Percentiles rank a stretch among this genome's conserved stretches.
Evolutionary conservation across 2,329 filamentous ascomycete species (phyloP).

Genomic region (Eutypella sp.): DNA sequence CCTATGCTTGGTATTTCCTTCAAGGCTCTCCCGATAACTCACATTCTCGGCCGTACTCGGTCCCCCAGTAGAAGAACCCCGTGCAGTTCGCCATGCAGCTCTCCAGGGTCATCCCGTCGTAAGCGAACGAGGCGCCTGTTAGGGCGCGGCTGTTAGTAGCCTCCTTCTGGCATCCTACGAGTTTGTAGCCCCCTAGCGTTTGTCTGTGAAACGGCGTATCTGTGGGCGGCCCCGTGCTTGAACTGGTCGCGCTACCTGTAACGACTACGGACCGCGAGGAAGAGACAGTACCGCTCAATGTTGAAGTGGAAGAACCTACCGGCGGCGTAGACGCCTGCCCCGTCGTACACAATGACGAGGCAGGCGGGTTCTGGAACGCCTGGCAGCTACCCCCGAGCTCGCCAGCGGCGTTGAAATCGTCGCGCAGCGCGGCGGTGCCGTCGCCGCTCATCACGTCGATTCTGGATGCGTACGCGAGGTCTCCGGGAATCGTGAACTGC

Average conservation of each 20-base stretch:
- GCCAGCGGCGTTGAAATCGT: conserved; percentile 45
- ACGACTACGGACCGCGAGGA: conserved; percentile 16
- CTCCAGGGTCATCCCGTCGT: conserved; percentile 46
- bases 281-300: conserved; percentile 10
- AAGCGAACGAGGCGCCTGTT: conserved; percentile 32
- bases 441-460: conserved; percentile 40
- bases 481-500: conserved; percentile 39
- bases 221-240: conserved; percentile 21
- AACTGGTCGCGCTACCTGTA: conserved; percentile 21
- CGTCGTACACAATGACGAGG: conserved; percentile 20
- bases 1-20: no score
- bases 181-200: conserved; percentile 37
- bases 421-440: conserved; percentile 29
- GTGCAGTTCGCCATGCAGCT: conserved; percentile 42
- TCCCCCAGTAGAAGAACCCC: conserved; percentile 43
- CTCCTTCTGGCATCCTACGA: conserved; percentile 47
- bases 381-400: conserved; percentile 40
- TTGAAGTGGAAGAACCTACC: conserved; percentile 9
- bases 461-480: conserved; percentile 38
- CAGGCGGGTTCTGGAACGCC: conserved; percentile 31
- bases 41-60: conserved; percentile 49
- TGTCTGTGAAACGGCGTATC: conserved; percentile 32
- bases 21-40: conserved; percentile 18
- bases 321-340: conserved; percentile 13
- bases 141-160: conserved; percentile 38